Percentiles rank a stretch among this genome's conserved stretches.
Conservation (phyloP, 768 basidiomycete genomes). For the Russula emetica region DNA sequence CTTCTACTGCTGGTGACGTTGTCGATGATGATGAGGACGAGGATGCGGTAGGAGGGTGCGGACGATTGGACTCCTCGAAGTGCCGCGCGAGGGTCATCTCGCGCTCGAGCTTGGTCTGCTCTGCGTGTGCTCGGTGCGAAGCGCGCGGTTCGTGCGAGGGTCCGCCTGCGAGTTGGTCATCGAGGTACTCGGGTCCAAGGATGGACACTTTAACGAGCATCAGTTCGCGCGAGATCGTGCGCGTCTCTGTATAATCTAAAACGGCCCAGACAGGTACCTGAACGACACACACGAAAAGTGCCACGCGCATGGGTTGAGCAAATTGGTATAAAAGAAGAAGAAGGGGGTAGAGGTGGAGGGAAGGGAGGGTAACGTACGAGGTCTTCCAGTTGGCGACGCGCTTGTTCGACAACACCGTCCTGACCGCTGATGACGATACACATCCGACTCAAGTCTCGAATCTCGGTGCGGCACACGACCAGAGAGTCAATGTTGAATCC, state of each 20-base stretch:
- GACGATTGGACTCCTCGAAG: constrained; percentile 61
- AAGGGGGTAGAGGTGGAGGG: neutral
- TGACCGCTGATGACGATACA: constrained; percentile 95
- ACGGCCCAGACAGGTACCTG: constrained; percentile 99
- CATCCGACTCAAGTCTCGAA: constrained; percentile 95
- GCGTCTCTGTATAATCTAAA: constrained; percentile 93
- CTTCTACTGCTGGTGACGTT: neutral
- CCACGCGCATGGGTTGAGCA: too few relatives aligned
- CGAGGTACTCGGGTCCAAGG: constrained; percentile 94
- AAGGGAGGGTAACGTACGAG: constrained; percentile 54
- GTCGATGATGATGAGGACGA: constrained; percentile 34
- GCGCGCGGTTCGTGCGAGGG: constrained; percentile 74
- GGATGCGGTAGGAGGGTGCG: constrained; percentile 27
- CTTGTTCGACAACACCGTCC: constrained; percentile 97
- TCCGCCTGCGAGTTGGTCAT: constrained; percentile 82
- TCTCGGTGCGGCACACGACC: constrained; percentile 96
- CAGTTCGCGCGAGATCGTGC: constrained; percentile 86
- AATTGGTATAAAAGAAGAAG: neutral
- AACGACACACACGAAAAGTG: neutral
- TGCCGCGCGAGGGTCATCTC: constrained; percentile 71
- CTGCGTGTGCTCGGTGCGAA: constrained; percentile 25
- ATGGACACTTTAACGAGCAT: constrained; percentile 96
- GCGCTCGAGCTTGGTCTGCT: constrained; percentile 55
- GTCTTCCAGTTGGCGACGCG: constrained; percentile 91
- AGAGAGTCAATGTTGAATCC: constrained; percentile 99